These are phyloP conservation scores for Nakaseomyces glabratus DNA, from an alignment of 1,139 yeast genomes.

Conservation along the genomic window DNA sequence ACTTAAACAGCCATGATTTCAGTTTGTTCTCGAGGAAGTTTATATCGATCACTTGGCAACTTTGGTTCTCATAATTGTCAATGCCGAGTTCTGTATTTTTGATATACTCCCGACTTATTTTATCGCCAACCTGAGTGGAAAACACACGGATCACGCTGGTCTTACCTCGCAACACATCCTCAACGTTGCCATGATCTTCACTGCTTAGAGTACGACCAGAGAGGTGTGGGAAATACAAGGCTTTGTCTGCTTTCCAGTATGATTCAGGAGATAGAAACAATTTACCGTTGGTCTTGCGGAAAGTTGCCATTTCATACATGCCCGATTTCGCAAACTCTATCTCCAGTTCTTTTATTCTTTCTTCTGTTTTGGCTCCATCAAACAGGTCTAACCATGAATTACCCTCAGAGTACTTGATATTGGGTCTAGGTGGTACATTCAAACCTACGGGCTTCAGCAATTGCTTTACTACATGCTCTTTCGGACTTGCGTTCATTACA, in stretches of 20 bases:
- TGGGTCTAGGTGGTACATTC: constrained; percentile 30
- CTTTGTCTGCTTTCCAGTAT: constrained; percentile 62
- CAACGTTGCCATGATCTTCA: constrained; percentile 35
- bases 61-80: constrained; percentile 13
- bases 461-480: constrained; percentile 32
- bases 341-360: constrained; percentile 53
- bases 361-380: constrained; percentile 42
- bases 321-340: constrained; percentile 81
- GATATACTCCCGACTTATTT: constrained; percentile 56
- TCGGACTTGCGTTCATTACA: constrained; percentile 32
- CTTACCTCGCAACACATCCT: constrained; percentile 29
- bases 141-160: constrained; percentile 26
- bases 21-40: constrained; percentile 64
- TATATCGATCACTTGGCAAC: constrained; percentile 60
- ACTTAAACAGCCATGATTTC: constrained; percentile 33
- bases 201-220: constrained; percentile 44
- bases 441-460: constrained; percentile 42
- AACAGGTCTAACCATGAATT: constrained; percentile 37
- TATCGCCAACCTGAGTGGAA: constrained; percentile 59
- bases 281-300: constrained; percentile 74
- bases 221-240: constrained; percentile 82
- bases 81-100: constrained; percentile 31
- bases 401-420: constrained; percentile 22
- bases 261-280: constrained; percentile 73
- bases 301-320: constrained; percentile 73